Evolutionary conservation across 139 green algal species (phyloP), one percentile per base, ranked within the genome.

Genomic region (Auxenochlorella protothecoides): DNA sequence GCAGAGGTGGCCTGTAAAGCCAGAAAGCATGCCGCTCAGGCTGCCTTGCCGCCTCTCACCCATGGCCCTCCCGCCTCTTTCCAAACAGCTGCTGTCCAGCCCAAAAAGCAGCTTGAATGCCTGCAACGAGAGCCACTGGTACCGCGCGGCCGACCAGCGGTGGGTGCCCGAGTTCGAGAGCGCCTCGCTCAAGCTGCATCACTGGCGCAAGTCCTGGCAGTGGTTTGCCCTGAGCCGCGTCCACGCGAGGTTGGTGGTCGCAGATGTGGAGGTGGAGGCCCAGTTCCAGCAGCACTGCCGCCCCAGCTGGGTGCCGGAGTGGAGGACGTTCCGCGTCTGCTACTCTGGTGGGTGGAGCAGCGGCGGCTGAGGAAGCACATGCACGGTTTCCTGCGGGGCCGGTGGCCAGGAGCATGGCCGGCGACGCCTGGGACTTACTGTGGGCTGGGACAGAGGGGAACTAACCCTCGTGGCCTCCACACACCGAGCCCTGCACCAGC

Each of bases 171-270:
- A 9, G 62, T 27, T 66, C 6, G 62, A 66, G 62, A 27, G 62
- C 62, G 14, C 12, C 62, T 10, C 11, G 62, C 62, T 76, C 2
- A 27, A 56, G 0, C 6, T 2, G 10, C 1, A 53, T 4, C 51
- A 61, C 11, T 76, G 71, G 72, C 65, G 65, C 72, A 76, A 76
- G 72, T 55, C 12, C 57, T 67, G 65, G 56, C 72, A 76, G 65
- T 76, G 72, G 72, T 76, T 75, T 64, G 59, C 56, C 5, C 16
- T 70, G 13, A 70, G 15, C 27, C 71, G 63, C 11, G 10, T 44
- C 16, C 71, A 75, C 27, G 72, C 72, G 14, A 51, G 66, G 65
- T 56, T 71, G 51, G 60, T 76, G 6, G 15, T 71, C 62, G 12
- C 7, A 3, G 72, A 76, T 56, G 12, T 57, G 3, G 9, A 5